Base-by-base conservation (phyloP, 228 moss, liverwort and hornwort species). In the Sphagnum fallax region DNA sequence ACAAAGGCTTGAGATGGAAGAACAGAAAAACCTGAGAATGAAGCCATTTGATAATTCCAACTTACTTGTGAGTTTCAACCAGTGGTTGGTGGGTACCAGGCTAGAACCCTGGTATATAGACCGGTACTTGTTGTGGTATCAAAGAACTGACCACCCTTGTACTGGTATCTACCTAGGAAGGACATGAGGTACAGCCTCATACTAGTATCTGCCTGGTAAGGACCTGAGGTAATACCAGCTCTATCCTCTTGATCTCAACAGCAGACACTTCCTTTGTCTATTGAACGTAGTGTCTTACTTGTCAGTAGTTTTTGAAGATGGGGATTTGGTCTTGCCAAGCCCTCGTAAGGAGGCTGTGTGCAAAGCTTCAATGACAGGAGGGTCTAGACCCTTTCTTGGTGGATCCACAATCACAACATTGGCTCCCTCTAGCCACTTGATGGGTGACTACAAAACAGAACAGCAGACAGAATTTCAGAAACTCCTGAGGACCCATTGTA, bases 351-450 rank as follows among this genome's bases (percentile, higher is more conserved):
- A 83, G 60, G 92, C 87, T 63, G 77, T 83, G 75, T 90, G 77
- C 77, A 98, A 79, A 50, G 94, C 90, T 76, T 98, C 98, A 12
- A 98, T 62, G 6, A 98, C 86, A 47, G 94, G 74, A 53, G 81
- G 70, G 68, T 94, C 92, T 48, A 98, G 80, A 70, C 98, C 94
- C 77, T 93, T 98, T 65, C 94, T 82, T 69, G 98, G 98, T 69
- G 98, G 94, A 83, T 98, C 98, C 65, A 94, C 94, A 11, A 98
- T 71, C 49, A 93, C 90, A 50, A 81, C 76, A 67, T 98, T 89
- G 76, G 98, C 83, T 49, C 92, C 92, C 71, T 88, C 81, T 71
- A 98, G 78, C 98, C 98, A 98, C 14, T 84, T 87, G 71, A 92
- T 92, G 16, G 94, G 86, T 51, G 85, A 92, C 94, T 89, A 78